phyloP scores from a whole-genome alignment of 192 early-diverging fungal genomes.

The Backusella morwellensis region DNA sequence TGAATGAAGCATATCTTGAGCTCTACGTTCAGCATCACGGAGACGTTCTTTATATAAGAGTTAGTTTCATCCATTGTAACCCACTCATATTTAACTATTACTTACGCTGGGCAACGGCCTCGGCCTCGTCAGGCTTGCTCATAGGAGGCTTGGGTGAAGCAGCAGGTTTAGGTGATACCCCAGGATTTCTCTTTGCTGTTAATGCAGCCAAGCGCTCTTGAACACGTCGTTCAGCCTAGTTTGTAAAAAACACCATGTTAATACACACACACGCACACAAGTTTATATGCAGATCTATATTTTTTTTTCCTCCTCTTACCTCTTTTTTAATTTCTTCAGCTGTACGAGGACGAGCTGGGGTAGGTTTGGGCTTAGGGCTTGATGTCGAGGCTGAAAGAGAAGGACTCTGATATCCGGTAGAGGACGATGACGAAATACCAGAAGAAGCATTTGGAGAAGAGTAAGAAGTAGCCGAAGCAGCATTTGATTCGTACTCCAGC shows the following conservation, averaged over 20 bases:
- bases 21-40: slow-evolving; percentile 30
- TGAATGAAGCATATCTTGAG: slow-evolving; percentile 39
- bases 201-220: slow-evolving; percentile 36
- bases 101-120: slow-evolving; percentile 30
- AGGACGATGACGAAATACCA: not conserved
- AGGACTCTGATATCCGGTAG: not conserved
- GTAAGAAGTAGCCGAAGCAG: slow-evolving; percentile 6
- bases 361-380: slow-evolving; percentile 2
- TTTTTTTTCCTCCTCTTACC: slow-evolving; percentile 7
- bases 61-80: not conserved
- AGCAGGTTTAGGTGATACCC: not conserved
- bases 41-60: slow-evolving; percentile 28
- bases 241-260: not conserved
- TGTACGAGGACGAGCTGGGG: slow-evolving; percentile 26
- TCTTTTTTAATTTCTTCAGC: slow-evolving; percentile 39
- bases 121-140: slow-evolving; percentile 23
- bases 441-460: not conserved
- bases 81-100: not conserved
- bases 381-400: not conserved
- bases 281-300: not conserved
- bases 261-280: not conserved
- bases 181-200: slow-evolving; percentile 15
- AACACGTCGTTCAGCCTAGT: slow-evolving; percentile 36
- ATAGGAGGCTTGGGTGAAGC: slow-evolving; percentile 6
- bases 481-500: slow-evolving; percentile 23